Conservation (phyloP, 257 asterid genomes). For the Knoxia roxburghii region DNA sequence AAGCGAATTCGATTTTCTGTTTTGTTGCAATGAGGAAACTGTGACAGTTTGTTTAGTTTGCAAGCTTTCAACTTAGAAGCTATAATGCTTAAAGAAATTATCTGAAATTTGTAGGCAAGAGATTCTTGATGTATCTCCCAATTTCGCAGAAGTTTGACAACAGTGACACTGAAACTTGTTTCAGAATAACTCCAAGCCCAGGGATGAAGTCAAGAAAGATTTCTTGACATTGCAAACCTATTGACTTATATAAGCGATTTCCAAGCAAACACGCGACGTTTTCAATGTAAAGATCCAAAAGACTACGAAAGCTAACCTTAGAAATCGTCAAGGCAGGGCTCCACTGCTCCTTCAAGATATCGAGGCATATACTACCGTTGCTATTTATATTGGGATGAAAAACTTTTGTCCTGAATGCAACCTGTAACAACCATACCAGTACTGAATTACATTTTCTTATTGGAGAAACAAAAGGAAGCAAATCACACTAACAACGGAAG, state of each 20-base stretch:
- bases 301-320: constrained; percentile 41
- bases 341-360: constrained; percentile 84
- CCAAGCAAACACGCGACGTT: background rate
- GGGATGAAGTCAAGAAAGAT: background rate
- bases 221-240: background rate
- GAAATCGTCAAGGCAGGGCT: constrained; percentile 81
- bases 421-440: constrained; percentile 32
- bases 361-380: constrained; percentile 77
- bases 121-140: too few relatives aligned
- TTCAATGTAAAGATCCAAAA: background rate
- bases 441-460: too few relatives aligned
- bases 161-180: background rate
- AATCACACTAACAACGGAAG: background rate
- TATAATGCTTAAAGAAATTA: background rate
- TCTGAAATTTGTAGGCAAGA: background rate
- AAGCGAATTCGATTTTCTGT: too few relatives aligned
- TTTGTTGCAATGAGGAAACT: background rate
- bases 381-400: constrained; percentile 77
- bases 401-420: constrained; percentile 71
- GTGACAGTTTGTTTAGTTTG: background rate
- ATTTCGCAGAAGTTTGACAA: background rate
- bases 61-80: background rate
- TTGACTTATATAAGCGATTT: background rate
- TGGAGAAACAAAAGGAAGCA: background rate
- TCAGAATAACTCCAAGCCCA: background rate